phyloP scores from a whole-genome alignment of 108 stramenopile species.

The Schizochytrium sp. region DNA sequence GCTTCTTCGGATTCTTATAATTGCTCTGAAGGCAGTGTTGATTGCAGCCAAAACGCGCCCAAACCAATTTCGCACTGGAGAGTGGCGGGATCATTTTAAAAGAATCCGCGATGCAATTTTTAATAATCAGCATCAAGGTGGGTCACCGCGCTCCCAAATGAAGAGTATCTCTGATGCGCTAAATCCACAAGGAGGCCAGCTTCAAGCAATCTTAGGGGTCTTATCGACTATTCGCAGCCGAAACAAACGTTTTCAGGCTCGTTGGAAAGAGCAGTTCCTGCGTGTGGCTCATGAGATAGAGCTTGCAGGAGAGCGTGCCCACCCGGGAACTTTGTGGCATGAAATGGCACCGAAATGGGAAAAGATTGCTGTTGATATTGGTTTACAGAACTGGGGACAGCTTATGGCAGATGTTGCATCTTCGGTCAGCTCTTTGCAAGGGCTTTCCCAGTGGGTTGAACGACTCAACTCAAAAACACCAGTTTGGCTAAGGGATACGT shows the following conservation, averaged over 20 bases:
- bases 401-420: slow-evolving; percentile 4
- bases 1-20: slow-evolving; percentile 13
- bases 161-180: neutral
- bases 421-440: neutral
- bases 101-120: neutral
- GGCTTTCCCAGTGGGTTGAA: neutral
- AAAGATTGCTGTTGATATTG: neutral
- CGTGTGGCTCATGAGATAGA: slow-evolving; percentile 45
- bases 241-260: slow-evolving; percentile 39
- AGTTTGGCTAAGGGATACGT: neutral
- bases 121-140: neutral
- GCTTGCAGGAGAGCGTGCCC: neutral
- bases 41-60: slow-evolving; percentile 43
- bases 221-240: slow-evolving; percentile 13
- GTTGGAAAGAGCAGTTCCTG: slow-evolving; percentile 54
- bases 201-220: neutral
- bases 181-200: neutral
- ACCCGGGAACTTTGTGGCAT: neutral
- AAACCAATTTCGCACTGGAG: neutral
- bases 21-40: slow-evolving; percentile 28
- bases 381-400: neutral
- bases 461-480: no score
- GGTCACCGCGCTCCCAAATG: neutral
- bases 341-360: neutral
- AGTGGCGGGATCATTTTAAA: neutral